Evolutionary conservation across 2,329 filamentous ascomycete species (phyloP), one percentile per base, ranked within the genome.

Genomic region (Aureobasidium mangrovei): DNA sequence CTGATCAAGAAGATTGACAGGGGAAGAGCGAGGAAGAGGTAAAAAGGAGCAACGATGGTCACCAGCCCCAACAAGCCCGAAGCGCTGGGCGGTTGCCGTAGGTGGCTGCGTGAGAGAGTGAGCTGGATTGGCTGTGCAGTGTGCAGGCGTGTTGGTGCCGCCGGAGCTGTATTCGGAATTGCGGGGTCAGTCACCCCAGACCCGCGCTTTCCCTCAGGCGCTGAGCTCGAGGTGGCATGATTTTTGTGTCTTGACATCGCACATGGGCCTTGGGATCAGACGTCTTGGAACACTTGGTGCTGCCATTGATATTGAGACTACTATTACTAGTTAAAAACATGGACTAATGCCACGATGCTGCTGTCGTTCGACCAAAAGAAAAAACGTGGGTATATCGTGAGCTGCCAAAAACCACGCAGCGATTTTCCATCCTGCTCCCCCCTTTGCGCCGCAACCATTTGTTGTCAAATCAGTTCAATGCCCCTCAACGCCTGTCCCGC

Each of bases 1-100:
- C 18, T 39, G 26, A 41, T 7, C 28, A 48, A 41, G 39, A 43
- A 10, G 46, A 54, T 57, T 43, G 51, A 54, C 38, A 39, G 47
- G 33, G 47, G 33, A 49, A 28, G 41, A 26, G 36, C 32, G 36
- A 38, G 31, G 47, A 47, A n/a, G 35, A 36, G 38, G 24, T 29
- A 47, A 39, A 31, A 38, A 47, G 18, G 10, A 56, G 38, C 8
- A 28, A 53, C 45, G 55, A 46, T 26, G 45, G 36, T 44, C 29
- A 43, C 31, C 27, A 27, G 45, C 18, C 49, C 39, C 39, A 47
- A 47, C 47, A 36, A 26, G 27, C 33, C 47, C 47, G 47, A 29
- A 52, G 47, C 47, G 41, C 29, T 52, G 47, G 47, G 18, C 31
- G 2, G 28, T 29, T 51, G 47, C 31, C 47, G 47, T 51, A 24